Base-by-base conservation (phyloP, 768 basidiomycete genomes). In the Hypholoma fasciculare region DNA sequence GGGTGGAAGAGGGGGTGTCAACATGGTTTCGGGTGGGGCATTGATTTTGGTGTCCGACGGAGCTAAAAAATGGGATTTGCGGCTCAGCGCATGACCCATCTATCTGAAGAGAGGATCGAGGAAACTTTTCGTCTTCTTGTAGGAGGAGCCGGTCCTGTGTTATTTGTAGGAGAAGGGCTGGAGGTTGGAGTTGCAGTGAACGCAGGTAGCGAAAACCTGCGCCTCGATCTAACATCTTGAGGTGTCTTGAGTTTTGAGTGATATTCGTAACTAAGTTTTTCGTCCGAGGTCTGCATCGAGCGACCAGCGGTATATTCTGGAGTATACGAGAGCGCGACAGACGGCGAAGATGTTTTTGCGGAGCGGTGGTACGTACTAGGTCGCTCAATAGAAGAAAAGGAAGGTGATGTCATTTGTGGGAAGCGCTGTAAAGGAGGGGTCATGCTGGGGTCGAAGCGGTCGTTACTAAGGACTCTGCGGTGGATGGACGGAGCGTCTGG, bases 171-270 rank as follows among this genome's bases (percentile, higher is more conserved):
- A 42, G 62, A 63, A 49, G 56, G 47, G 44, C 65, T 57, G 17
- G 58, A 61, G 36, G 52, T 68, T 59, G 42, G 70, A 50, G 39
- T 65, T 26, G 56, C 62, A 36, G 56, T 48, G 38, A 63, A 61
- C 14, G 50, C 59, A 46, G 74, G 71, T 54, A 76, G 68, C 13
- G 76, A 76, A 46, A 76, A 67, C 36, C 72, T 72, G 40, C 74
- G 71, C 57, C 67, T 74, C 51, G 72, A 71, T 61, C 72, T 73
- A 52, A 76, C 75, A 64, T 76, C 73, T 53, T 70, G 63, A 3
- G 74, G 63, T 30, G 69, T 73, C 54, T 67, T 72, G 30, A 65
- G 71, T 59, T 64, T 70, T 49, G 69, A 57, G 54, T 63, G 62
- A 27, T 60, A 59, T 47, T 65, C 65, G 36, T 66, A 62, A 0